Conservation (phyloP, 345 rosid genomes). For the Brassica carinata region DNA sequence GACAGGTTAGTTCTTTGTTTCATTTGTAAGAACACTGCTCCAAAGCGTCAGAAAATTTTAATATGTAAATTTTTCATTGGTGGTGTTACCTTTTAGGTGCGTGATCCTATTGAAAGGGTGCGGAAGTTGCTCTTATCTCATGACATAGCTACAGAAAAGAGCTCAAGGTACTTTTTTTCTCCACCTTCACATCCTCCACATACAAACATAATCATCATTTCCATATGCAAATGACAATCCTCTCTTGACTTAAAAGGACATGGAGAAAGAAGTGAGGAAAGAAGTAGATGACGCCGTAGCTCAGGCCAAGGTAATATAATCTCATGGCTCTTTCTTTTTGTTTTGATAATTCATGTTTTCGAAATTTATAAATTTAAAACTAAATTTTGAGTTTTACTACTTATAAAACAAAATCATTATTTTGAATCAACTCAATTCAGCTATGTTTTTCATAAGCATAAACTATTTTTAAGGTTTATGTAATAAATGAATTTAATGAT, state of each 20-base stretch:
- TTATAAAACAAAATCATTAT: neutral
- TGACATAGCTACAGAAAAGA: slow-evolving; percentile 94
- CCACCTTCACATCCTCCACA: neutral
- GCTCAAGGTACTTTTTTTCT: slow-evolving; percentile 66
- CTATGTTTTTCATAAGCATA: too few relatives aligned
- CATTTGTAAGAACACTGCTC: neutral
- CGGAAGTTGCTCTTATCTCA: slow-evolving; percentile 74
- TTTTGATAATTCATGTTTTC: neutral
- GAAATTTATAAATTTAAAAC: too few relatives aligned
- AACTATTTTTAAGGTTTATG: too few relatives aligned
- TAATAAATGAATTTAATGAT: too few relatives aligned
- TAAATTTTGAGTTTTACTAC: too few relatives aligned
- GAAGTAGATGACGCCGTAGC: slow-evolving; percentile 94
- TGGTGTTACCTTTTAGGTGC: slow-evolving; percentile 57
- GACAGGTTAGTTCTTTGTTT: slow-evolving; percentile 67
- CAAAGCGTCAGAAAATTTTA: neutral
- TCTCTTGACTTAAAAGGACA: slow-evolving; percentile 53
- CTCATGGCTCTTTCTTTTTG: neutral
- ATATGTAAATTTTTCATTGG: too few relatives aligned
- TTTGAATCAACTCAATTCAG: too few relatives aligned
- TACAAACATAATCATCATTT: slow-evolving; percentile 2
- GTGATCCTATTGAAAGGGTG: slow-evolving; percentile 93
- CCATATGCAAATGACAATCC: slow-evolving; percentile 2
- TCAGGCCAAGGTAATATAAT: slow-evolving; percentile 88
- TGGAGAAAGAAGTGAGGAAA: slow-evolving; percentile 88